Conservation (phyloP, 1,284 basidiomycete genomes). For the Ceratobasidium sp. region DNA sequence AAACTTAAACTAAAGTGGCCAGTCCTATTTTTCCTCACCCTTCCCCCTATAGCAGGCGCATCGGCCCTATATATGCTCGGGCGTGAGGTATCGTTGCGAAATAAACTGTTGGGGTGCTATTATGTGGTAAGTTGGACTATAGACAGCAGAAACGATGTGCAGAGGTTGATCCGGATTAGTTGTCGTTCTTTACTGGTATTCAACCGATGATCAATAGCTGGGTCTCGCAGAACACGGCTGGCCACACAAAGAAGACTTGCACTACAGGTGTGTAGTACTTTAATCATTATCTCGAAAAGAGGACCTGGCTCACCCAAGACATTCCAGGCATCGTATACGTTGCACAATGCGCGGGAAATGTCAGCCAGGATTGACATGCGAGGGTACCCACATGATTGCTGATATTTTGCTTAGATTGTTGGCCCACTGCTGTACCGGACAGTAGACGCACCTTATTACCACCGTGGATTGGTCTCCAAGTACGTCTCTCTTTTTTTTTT, state of each 20-base stretch:
- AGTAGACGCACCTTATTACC: slow-evolving; percentile 58
- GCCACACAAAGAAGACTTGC: slow-evolving; percentile 60
- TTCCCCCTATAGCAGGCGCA: slow-evolving; percentile 59
- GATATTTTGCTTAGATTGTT: slow-evolving; percentile 53
- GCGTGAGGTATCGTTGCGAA: slow-evolving; percentile 53
- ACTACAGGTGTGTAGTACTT: slow-evolving; percentile 52
- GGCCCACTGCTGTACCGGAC: slow-evolving; percentile 59
- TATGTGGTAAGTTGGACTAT: slow-evolving; percentile 56
- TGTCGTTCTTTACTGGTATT: slow-evolving; percentile 56
- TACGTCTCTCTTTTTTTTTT: slow-evolving; percentile 47
- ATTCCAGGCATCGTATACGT: slow-evolving; percentile 55
- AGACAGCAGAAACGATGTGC: slow-evolving; percentile 30
- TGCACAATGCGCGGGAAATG: slow-evolving; percentile 61
- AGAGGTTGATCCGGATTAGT: slow-evolving; percentile 45
- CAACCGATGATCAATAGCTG: slow-evolving; percentile 61
- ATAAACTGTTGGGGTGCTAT: slow-evolving; percentile 59
- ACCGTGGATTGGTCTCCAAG: slow-evolving; percentile 57
- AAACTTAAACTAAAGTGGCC: slow-evolving; percentile 64
- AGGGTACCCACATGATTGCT: background rate
- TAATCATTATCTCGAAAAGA: background rate
- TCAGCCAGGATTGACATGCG: slow-evolving; percentile 46
- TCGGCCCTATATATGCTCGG: slow-evolving; percentile 56
- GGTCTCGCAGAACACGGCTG: slow-evolving; percentile 60
- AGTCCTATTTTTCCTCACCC: slow-evolving; percentile 58
- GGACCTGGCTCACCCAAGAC: background rate